phyloP scores from a whole-genome alignment of 2,329 filamentous ascomycete genomes.

The Paecilomyces sp. region DNA sequence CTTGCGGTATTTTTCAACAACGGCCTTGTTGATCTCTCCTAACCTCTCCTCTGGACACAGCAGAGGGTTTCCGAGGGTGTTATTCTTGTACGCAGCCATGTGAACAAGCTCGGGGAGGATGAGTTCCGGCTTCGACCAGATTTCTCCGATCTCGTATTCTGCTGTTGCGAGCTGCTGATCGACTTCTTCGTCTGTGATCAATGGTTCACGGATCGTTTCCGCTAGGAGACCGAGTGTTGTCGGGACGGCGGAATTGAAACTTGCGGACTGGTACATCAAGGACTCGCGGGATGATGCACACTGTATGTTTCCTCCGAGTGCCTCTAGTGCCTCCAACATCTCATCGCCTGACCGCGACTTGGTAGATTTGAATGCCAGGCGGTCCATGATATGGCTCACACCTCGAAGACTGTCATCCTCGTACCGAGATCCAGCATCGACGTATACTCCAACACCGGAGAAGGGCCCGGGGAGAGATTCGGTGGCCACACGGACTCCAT shows the following conservation, averaged over 20 bases:
- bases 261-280: constrained; percentile 97
- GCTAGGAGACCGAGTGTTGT: constrained; percentile 76
- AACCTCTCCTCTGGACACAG: constrained; percentile 84
- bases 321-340: constrained; percentile 82
- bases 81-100: constrained; percentile 90
- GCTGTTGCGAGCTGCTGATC: constrained; percentile 81
- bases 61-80: constrained; percentile 89
- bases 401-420: constrained; percentile 79
- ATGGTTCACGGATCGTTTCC: constrained; percentile 83
- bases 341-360: constrained; percentile 64
- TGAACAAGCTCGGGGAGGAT: constrained; percentile 94
- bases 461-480: constrained; percentile 93
- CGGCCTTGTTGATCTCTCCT: constrained; percentile 61
- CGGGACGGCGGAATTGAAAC: constrained; percentile 88
- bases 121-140: constrained; percentile 94
- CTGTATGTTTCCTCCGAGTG: constrained; percentile 89
- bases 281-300: constrained; percentile 92
- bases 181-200: constrained; percentile 81
- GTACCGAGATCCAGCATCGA: constrained; percentile 91
- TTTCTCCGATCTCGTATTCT: constrained; percentile 91
- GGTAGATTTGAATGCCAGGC: constrained; percentile 89
- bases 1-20: constrained; percentile 71
- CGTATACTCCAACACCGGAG: constrained; percentile 88
- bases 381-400: constrained; percentile 92
- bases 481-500: constrained; percentile 89